Evolutionary conservation across 1,284 basidiomycete species (phyloP), one percentile per base, ranked within the genome.

Genomic region (Tylopilus sp.): DNA sequence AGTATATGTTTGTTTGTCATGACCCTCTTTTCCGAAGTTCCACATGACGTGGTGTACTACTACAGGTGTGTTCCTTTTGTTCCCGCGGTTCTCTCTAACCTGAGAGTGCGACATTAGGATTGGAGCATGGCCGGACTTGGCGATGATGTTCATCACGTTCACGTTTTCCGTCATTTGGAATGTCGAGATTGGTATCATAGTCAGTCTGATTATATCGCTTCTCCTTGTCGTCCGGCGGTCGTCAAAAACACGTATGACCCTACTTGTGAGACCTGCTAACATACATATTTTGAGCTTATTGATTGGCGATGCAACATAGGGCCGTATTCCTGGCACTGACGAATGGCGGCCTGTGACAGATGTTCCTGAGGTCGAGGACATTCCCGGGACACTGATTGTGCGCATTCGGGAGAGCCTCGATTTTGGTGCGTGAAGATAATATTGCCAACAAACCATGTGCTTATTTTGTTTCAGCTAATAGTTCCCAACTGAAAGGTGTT

Each of bases 151-250:
- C 21, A 77, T 91, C 43, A 95, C 93, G 0, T 94, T 95, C 70
- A 64, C 83, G 53, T 77, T 88, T 53, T 91, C 90, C 1, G 80
- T 94, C 46, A 65, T 90, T 18, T 87, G 83, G 80, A 81, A 83
- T 58, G 80, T 92, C 51, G 87, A 92, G 71, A 82, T 88, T 48
- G 94, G 94, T 14, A 84, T 97, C 41, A 79, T 89, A 15, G 83
- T 88, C 56, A 90, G 88, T 54, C 75, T 96, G 51, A 82, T 92
- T 44, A 82, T 91, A 50, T 92, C 91, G 2, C 76, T 97, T 38
- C 73, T 96, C 1, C 76, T 96, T 26, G 91, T 95, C 46, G 88
- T 97, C 10, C 85, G 87, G 57, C 83, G 90, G 42, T 91, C 91
- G 2, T 91, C 92, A 5, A 85, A 81, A 64, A 76, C 85, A 9